Evolutionary conservation across 768 basidiomycete genomes (phyloP).

Genomic region (Daedaleopsis nitida): DNA sequence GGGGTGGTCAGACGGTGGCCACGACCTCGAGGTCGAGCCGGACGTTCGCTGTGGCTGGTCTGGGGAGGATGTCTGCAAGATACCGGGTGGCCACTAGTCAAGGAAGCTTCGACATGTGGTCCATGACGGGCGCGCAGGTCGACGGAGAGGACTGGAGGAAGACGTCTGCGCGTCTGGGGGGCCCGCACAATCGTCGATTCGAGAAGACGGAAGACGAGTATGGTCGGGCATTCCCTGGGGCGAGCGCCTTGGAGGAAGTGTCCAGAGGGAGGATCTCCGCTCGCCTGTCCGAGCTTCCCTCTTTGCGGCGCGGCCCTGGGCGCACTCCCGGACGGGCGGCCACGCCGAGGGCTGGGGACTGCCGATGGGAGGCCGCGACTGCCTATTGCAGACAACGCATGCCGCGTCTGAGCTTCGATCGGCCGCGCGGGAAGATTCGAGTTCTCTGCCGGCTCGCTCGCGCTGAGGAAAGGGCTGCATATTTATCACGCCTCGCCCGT

Average conservation of each 20-base stretch:
- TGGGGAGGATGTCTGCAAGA: too few species aligned
- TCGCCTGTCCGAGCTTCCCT: neutral
- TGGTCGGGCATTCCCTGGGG: neutral
- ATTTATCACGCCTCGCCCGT: slow-evolving; percentile 7
- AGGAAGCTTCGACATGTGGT: neutral
- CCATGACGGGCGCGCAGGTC: neutral
- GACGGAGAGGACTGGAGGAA: neutral
- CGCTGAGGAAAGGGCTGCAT: slow-evolving; percentile 13
- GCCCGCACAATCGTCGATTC: slow-evolving; percentile 14
- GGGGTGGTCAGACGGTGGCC: too few species aligned
- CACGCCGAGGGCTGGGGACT: neutral
- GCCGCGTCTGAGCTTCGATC: slow-evolving; percentile 3
- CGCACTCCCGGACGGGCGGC: too few species aligned
- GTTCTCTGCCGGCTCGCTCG: slow-evolving; percentile 12
- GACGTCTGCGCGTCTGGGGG: neutral
- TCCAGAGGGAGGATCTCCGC: neutral
- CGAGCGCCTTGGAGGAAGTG: neutral
- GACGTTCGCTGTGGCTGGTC: too few species aligned
- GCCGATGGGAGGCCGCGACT: neutral
- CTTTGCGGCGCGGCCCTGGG: slow-evolving; percentile 1
- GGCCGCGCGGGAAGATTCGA: neutral
- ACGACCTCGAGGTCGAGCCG: too few species aligned
- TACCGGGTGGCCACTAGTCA: neutral
- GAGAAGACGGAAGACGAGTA: slow-evolving; percentile 1
- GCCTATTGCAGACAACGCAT: slow-evolving; percentile 3